Conservation (phyloP, 2,329 filamentous ascomycete genomes). For the Blumeria graminis region DNA sequence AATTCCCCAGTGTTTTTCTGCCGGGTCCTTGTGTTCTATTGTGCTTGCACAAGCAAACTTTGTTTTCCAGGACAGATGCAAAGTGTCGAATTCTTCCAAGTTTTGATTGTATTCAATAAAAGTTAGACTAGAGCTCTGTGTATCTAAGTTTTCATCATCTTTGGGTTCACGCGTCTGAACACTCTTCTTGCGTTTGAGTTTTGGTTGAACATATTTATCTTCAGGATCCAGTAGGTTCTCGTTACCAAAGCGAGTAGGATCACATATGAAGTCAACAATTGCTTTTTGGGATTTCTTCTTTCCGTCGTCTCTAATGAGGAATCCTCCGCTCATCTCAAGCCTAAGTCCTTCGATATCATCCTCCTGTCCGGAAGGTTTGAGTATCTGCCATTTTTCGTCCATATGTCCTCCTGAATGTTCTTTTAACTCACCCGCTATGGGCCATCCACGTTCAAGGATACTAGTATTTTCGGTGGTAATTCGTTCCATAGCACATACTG, state of each 20-base stretch:
- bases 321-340: slow-evolving; percentile 40
- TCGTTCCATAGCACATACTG: slow-evolving; percentile 54
- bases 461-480: slow-evolving; percentile 24
- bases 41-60: slow-evolving; percentile 16
- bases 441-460: slow-evolving; percentile 31
- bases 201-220: slow-evolving; percentile 25
- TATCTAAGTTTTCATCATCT: slow-evolving; percentile 14
- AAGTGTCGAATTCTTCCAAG: slow-evolving; percentile 25
- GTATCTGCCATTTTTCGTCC: slow-evolving; percentile 38
- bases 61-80: neutral
- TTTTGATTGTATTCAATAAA: slow-evolving; percentile 53
- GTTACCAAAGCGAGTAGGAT: slow-evolving; percentile 43
- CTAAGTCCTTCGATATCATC: slow-evolving; percentile 49
- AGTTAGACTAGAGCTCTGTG: slow-evolving; percentile 34
- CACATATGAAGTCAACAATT: slow-evolving; percentile 68
- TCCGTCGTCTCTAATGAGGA: slow-evolving; percentile 25
- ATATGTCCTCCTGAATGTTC: slow-evolving; percentile 31
- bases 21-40: slow-evolving; percentile 13
- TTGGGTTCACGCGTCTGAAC: slow-evolving; percentile 12
- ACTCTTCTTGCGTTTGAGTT: slow-evolving; percentile 14
- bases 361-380: slow-evolving; percentile 39
- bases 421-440: slow-evolving; percentile 50
- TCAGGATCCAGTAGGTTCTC: slow-evolving; percentile 41
- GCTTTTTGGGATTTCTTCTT: slow-evolving; percentile 41
- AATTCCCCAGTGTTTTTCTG: slow-evolving; percentile 47